Base-by-base conservation (phyloP, 257 asterid species). In the Petunia secreta region DNA sequence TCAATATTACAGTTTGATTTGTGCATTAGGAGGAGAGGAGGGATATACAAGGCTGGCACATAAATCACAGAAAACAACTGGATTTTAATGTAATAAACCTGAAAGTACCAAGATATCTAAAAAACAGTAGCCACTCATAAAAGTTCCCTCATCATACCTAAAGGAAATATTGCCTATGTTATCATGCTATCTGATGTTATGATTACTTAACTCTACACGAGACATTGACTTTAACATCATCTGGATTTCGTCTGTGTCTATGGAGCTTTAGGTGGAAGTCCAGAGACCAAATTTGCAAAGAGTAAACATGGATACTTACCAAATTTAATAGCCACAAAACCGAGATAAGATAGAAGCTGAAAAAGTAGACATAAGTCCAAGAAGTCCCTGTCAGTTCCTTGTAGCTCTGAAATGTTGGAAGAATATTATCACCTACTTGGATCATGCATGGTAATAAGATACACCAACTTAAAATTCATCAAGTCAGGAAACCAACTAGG, bases 341-440 rank as follows among this genome's bases (percentile, higher is more conserved):
- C 2, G 98, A 81, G 64, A 95, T 87, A 63, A 95, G 92, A 87
- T 93, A 93, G 95, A 90, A 95, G 95, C 98, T 95, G 91, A 93
- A 81, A 86, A 95, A 95, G 92, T 93, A 95, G 82, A 67, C 85
- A 64, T 88, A 88, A 67, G 87, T 79, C 98, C 98, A 95, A 57
- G 83, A 78, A 38, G 94, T 91, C 82, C 97, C 97, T 74, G 94
- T 89, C 89, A 95, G 87, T 43, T 80, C 91, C 90, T 78, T 85
- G 91, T 95, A 95, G 89, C 98, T 89, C 98, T 95, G 98, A 44
- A 89, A 85, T 85, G 54, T 74, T 73, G 87, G 58, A 60, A 68
- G 46, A 55, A 67, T 63, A 80, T 82, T 58, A 84, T 57, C 40
- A 82, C 80, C 71, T 71, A 44, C 7, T 71, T 8, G 55, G 11